A percentile compares a stretch with the other conserved stretches of the same genome.
Conservation (phyloP, 306 rosid genomes). For the Sicyos baderoa region DNA sequence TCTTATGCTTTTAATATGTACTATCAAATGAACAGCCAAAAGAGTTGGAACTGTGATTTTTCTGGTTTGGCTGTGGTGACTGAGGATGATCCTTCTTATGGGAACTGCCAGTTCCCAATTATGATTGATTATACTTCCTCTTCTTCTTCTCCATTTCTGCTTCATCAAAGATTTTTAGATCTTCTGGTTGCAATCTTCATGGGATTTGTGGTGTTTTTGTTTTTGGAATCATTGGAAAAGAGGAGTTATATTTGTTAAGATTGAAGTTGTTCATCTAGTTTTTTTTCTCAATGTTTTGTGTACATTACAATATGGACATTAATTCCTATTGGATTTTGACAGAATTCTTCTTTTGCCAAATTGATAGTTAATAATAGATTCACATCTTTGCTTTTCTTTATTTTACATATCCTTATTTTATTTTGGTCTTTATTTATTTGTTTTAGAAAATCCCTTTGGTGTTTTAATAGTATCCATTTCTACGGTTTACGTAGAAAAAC, state of each 20-base stretch:
- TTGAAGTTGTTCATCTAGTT: neutral
- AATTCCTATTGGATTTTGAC: neutral
- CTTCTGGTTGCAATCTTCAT: constrained; percentile 21
- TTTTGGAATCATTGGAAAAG: neutral
- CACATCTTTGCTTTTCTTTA: neutral
- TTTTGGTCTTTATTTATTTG: no score
- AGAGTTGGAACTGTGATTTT: constrained; percentile 57
- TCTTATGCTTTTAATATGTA: constrained; percentile 93
- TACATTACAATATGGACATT: constrained; percentile 10
- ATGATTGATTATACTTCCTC: constrained; percentile 47
- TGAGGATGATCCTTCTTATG: constrained; percentile 56
- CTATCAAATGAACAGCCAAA: constrained; percentile 60
- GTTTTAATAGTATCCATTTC: no score
- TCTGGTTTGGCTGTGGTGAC: constrained; percentile 53
- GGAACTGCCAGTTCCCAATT: constrained; percentile 54
- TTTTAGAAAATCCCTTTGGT: no score
- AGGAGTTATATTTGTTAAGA: constrained; percentile 1
- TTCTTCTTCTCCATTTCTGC: constrained; percentile 17
- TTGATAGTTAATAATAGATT: neutral
- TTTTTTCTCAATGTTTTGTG: constrained; percentile 17
- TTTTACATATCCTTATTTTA: no score
- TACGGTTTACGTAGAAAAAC: no score
- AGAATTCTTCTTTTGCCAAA: neutral
- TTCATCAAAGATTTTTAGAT: constrained; percentile 17
- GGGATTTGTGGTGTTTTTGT: constrained; percentile 29